Conservation (phyloP, 768 basidiomycete species). For the Cystofilobasidium capitatum region DNA sequence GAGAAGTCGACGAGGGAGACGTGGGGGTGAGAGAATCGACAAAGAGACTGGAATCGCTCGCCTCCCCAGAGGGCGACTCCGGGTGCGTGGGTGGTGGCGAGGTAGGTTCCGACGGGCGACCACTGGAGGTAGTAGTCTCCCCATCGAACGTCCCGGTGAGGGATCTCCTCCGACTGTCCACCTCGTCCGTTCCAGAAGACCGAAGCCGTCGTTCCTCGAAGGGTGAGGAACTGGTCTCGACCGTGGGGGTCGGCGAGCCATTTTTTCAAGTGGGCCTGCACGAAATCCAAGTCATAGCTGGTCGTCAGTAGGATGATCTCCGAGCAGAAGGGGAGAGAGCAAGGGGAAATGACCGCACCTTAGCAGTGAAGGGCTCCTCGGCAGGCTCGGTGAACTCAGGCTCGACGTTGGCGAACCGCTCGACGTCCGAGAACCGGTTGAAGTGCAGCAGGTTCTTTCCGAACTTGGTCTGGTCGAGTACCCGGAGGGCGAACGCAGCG, state of each 20-base stretch:
- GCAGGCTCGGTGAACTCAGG: slow-evolving; percentile 62
- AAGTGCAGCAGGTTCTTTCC: slow-evolving; percentile 76
- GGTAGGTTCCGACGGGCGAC: slow-evolving; percentile 92
- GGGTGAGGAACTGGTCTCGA: slow-evolving; percentile 91
- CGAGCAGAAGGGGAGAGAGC: background rate
- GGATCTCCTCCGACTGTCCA: slow-evolving; percentile 41
- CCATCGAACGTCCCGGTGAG: slow-evolving; percentile 69
- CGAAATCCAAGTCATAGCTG: background rate
- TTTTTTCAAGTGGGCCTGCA: slow-evolving; percentile 86
- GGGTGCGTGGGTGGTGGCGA: slow-evolving; percentile 86
- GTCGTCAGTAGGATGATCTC: background rate
- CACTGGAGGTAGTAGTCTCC: slow-evolving; percentile 93
- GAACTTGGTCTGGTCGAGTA: slow-evolving; percentile 49
- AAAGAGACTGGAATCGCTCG: slow-evolving; percentile 72
- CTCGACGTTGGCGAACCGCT: slow-evolving; percentile 59
- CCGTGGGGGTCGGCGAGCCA: slow-evolving; percentile 90
- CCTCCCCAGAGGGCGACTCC: slow-evolving; percentile 96
- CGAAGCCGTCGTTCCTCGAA: slow-evolving; percentile 80
- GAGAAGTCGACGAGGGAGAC: slow-evolving; percentile 96
- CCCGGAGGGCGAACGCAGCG: slow-evolving; percentile 39
- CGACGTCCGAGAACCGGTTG: slow-evolving; percentile 83
- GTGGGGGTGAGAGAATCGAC: slow-evolving; percentile 87
- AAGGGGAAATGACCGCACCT: slow-evolving; percentile 44
- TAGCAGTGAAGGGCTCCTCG: slow-evolving; percentile 60
- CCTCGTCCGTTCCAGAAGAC: slow-evolving; percentile 89